Base-by-base conservation (phyloP, 2,329 filamentous ascomycete species). In the Fusarium cicatricum region DNA sequence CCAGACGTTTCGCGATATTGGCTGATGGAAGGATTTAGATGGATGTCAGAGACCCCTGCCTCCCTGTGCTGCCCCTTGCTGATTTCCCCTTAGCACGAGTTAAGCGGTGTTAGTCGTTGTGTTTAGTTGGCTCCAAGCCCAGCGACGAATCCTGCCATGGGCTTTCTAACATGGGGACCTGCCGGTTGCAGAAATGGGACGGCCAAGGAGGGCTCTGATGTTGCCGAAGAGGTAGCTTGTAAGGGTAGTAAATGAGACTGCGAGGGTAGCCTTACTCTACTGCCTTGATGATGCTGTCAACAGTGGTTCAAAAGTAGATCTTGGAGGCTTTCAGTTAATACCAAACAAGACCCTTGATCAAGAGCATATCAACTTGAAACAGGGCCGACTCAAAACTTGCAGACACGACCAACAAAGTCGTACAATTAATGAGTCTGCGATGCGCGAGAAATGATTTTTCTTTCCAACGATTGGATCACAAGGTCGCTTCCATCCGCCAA, bases 51-150 rank as follows among this genome's bases (percentile, higher is more conserved):
- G 44, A 29, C 44, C 58, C 58, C 29, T 63, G 60, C 33, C 31
- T 15, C 44, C 23, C 5, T 26, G 23, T 10, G 9, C 5, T 23
- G 17, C 14, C 29, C 44, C 45, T 32, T 21, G 44, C 5, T 32
- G 12, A 32, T 32, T 32, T 32, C 14, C 19, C 4, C 15, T 33
- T 59, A 51, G 44, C 36, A 63, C 41, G 38, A 36, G 42, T 7
- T 26, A 36, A 40, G 40, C 14, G 6, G 16, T 52, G 14, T 56
- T 60, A 40, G 55, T 52, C 32, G 12, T 14, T 34, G 28, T 8
- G 29, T 38, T 29, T 53, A 14, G 64, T 64, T 63, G 60, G 60
- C 21, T 17, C 33, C 21, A 12, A n/a, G 15, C n/a, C 32, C 36
- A 41, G 31, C 21, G 55, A 3, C 43, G 55, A 55, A 38, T 40